Evolutionary conservation across 2,329 filamentous ascomycete genomes (phyloP), one percentile per base, ranked within the genome.

Genomic region (Hypoxylon sp.): DNA sequence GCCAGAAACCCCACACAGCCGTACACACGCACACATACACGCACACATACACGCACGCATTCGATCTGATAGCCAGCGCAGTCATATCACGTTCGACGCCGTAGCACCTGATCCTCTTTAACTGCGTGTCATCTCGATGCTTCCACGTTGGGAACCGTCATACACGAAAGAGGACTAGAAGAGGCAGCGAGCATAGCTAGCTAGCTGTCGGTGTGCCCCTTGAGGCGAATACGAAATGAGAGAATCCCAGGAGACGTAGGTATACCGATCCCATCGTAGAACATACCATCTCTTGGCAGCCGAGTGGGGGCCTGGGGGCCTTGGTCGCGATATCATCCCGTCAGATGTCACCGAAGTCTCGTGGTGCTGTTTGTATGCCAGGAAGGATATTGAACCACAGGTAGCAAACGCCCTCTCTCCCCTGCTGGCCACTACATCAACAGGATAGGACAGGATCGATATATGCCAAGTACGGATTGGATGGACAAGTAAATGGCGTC

Each of bases 81-180:
- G 49, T 49, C 48, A 40, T 52, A 52, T 56, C n/a, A n/a, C n/a
- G n/a, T n/a, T n/a, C n/a, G n/a, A n/a, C n/a, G n/a, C n/a, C 55
- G 57, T 64, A 53, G 62, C 68, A 70, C 68, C 69, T 70, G 69
- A 70, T 67, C 67, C 62, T 67, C 15, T 31, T 65, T 59, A 56
- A 68, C 69, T 70, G 69, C 67, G 69, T 70, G 69, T 70, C 69
- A 70, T 70, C 67, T 65, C 65, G 62, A 68, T 64, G 21, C 41
- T 51, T 63, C 61, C 55, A 50, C 45, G 55, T 51, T 55, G 21
- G 55, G 58, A 55, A 57, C 45, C 29, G 49, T 52, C 45, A 50
- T 35, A 49, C 48, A 43, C 55, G 53, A 52, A 58, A 58, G 56
- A 13, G 46, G 58, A 48, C 35, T 33, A 50, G 49, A 58, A n/a